Evolutionary conservation across 2,329 filamentous ascomycete genomes (phyloP), one percentile per base, ranked within the genome.

Genomic region (Ophiocordyceps polyrhachis-furcata): DNA sequence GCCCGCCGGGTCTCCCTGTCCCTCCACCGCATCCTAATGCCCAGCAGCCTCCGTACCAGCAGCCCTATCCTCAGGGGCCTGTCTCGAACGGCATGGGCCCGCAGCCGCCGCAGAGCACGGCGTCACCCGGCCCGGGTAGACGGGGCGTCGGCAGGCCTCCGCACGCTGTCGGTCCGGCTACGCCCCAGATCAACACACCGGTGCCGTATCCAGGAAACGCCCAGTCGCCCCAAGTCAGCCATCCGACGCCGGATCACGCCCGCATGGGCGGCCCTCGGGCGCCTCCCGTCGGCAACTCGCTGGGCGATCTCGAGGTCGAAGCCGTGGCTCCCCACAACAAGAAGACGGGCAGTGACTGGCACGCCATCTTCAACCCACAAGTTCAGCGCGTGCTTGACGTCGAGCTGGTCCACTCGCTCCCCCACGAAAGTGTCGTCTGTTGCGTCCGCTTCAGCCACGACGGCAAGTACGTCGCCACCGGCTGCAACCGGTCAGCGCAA

Each of bases 401-500:
- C 45, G 87, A 95, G 51, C 73, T 98, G 37, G 81, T 95, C 42
- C 91, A 96, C 65, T 94, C 87, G 46, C 73, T 98, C 44, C 76
- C 79, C 48, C 91, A 98, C 58, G 85, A 94, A 58, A 96, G 89
- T 55, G 91, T 98, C 4, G 91, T 98, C 1, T 98, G 91, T 72
- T 98, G 91, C 60, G 91, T 98, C 32, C 77, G 91, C 47, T 98
- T 98, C 70, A 96, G 89, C 60, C 77, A 83, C 45, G 91, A 98
- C 57, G 91, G 91, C 53, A 88, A 93, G 58, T 95, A 85, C 54
- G 83, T 98, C 45, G 91, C 91, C 8, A 98, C 91, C 5, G 91
- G 91, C 40, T 96, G 91, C 71, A 98, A 98, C 64, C 74, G 88
- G 50, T 94, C 87, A n/a, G 91, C 91, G n/a, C 89, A 96, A 64